Evolutionary conservation across 169 alveolate species (phyloP).

Genomic region (Ichthyophthirius multifiliis): DNA sequence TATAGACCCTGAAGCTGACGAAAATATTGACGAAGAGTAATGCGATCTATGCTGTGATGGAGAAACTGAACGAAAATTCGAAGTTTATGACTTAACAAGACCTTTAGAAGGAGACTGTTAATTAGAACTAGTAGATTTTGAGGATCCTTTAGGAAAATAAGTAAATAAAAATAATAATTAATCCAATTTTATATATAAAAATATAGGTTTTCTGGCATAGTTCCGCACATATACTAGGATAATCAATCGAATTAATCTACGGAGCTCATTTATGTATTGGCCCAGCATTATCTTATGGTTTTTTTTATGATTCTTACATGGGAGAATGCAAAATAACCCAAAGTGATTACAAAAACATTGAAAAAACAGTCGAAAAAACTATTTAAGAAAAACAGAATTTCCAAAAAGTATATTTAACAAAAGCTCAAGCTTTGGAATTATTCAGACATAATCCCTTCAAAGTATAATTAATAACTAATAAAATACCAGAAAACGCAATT

Average conservation of each 20-base stretch:
- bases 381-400: constrained; percentile 90
- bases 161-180: constrained; percentile 18
- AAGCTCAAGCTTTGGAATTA: constrained; percentile 96
- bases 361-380: constrained; percentile 77
- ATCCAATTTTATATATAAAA: no score
- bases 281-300: constrained; percentile 94
- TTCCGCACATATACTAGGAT: constrained; percentile 96
- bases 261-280: constrained; percentile 98
- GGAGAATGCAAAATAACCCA: constrained; percentile 80
- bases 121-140: constrained; percentile 89
- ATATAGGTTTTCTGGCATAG: constrained; percentile 97
- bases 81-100: constrained; percentile 94
- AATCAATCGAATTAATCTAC: constrained; percentile 92
- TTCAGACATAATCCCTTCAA: constrained; percentile 98
- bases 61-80: constrained; percentile 52
- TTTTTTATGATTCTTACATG: constrained; percentile 97
- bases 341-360: constrained; percentile 69
- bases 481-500: constrained; percentile 93
- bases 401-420: constrained; percentile 92
- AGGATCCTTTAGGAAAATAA: constrained; percentile 92
- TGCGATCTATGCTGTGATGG: constrained; percentile 20
- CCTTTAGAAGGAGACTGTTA: constrained; percentile 98
- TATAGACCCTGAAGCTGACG: constrained; percentile 79
- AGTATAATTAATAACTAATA: constrained; percentile 92
- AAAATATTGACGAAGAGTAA: constrained; percentile 79